Base-by-base conservation (phyloP, 2,329 filamentous ascomycete species). In the Trichoderma sp. region DNA sequence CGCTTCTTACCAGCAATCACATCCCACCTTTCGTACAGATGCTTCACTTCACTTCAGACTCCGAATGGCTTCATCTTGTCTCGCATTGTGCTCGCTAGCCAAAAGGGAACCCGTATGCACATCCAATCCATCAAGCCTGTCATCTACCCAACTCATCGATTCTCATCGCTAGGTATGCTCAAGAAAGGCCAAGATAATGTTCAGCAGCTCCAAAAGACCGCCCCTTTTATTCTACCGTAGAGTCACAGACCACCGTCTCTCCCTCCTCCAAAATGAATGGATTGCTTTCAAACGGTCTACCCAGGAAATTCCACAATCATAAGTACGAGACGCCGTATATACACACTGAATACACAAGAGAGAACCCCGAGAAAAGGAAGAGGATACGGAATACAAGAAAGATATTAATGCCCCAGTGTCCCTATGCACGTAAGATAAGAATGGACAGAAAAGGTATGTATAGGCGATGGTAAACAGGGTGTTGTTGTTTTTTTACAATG, bases 301-400 rank as follows among this genome's bases (percentile, higher is more conserved):
- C 64, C 64, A 61, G 43, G 34, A 12, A 58, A 65, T 61, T 59
- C 39, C 64, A 61, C 64, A 65, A 65, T 65, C 64, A 61, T 62
- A 65, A 52, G 30, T 50, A 50, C 41, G 30, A 65, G 55, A 65
- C 64, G 57, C 64, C 64, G 28, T 56, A 50, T 54, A 65, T 65
- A 59, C 64, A 45, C 41, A 56, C 34, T 56, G 50, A 44, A 65
- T 65, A 65, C 43, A 60, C 43, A 43, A 60, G 44, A 48, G 3
- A 63, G 48, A 47, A 7, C 3, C 44, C 15, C 24, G 21, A 30
- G 43, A 65, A 41, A 21, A n/a, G 17, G 12, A 12, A 5, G 34
- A 48, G 60, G 43, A 39, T 10, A 10, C 39, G n/a, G 34, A 30
- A 44, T 24, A 65, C 39, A 34, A n/a, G 39, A 28, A 58, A 50